Base-by-base conservation (phyloP, 352 stramenopile species). In the Phytophthora pseudosyringae region DNA sequence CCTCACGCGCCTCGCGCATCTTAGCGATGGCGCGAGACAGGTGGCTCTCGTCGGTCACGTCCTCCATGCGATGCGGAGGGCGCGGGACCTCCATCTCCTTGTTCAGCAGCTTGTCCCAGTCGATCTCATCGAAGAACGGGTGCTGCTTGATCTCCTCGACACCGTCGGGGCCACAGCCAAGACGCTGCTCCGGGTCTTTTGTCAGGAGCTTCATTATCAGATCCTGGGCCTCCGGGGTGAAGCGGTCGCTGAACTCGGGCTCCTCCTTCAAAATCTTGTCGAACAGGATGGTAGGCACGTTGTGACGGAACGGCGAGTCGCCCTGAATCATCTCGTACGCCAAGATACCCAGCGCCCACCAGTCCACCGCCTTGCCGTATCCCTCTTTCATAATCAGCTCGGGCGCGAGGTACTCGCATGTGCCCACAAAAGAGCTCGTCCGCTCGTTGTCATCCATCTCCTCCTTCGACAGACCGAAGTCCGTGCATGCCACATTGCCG, bases 211-310 rank as follows among this genome's bases (percentile, higher is more conserved):
- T 77, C 47, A 56, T 76, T 65, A 91, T 88, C 55, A 91, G 59
- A 67, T 91, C 82, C 55, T 81, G 75, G 26, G 80, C 75, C 59
- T 91, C 80, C 2, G 80, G 76, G 2, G 82, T 89, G 59, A 91
- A 91, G 8, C 80, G 80, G 28, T 89, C 80, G 50, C 72, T 88
- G 46, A 91, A 91, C 31, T 87, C 70, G 8, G 80, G 75, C 51
- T 91, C 82, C 39, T 91, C 82, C 67, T 86, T 86, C 51, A 89
- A 64, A 63, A 91, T 91, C 76, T 89, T 91, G 57, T 91, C 82
- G 64, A 91, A 91, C 28, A 91, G 57, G n/a, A 91, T 72, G 15
- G 75, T 83, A 29, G 80, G 73, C 15, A 84, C 76, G 32, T 86
- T 79, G 57, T 91, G 82, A 54, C 80, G 80, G 69, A 91, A 91